These are phyloP conservation scores for Hypoxylon intermedium DNA, from an alignment of 495 filamentous ascomycete species.

Conservation along the genomic window DNA sequence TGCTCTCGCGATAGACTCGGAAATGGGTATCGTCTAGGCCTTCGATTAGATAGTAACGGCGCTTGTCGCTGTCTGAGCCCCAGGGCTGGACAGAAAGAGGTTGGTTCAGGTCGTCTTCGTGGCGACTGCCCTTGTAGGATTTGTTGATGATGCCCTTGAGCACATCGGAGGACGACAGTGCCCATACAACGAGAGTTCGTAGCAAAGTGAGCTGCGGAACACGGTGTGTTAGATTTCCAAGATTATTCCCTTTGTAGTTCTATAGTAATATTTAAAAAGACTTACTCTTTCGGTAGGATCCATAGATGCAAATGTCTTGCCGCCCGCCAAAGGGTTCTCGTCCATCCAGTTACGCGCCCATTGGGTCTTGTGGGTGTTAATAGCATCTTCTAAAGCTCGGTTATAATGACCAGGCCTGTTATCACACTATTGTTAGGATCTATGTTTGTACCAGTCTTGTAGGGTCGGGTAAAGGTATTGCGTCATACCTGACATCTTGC, in stretches of 20 bases:
- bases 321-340: slow-evolving; percentile 81
- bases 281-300: slow-evolving; percentile 80
- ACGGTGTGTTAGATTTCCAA: slow-evolving; percentile 25
- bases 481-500: slow-evolving; percentile 93
- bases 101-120: slow-evolving; percentile 92
- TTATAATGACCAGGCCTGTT: slow-evolving; percentile 82
- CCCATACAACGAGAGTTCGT: slow-evolving; percentile 84
- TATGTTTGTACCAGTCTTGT: not conserved
- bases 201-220: slow-evolving; percentile 74
- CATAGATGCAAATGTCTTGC: slow-evolving; percentile 80
- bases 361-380: slow-evolving; percentile 82
- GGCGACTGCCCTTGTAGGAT: slow-evolving; percentile 86
- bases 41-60: slow-evolving; percentile 92
- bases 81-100: slow-evolving; percentile 92
- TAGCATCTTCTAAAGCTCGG: slow-evolving; percentile 91
- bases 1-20: slow-evolving; percentile 93
- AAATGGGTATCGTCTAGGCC: slow-evolving; percentile 94
- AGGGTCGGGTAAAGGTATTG: slow-evolving; percentile 43
- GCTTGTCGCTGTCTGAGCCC: slow-evolving; percentile 89
- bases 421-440: slow-evolving; percentile 14
- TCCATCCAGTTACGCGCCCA: slow-evolving; percentile 90
- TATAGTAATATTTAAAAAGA: not conserved
- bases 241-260: too few relatives aligned
- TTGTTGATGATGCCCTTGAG: slow-evolving; percentile 81
- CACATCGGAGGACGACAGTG: slow-evolving; percentile 86